Evolutionary conservation across 208 protist genomes (phyloP).

Genomic region (Herpetomonas muscarum): DNA sequence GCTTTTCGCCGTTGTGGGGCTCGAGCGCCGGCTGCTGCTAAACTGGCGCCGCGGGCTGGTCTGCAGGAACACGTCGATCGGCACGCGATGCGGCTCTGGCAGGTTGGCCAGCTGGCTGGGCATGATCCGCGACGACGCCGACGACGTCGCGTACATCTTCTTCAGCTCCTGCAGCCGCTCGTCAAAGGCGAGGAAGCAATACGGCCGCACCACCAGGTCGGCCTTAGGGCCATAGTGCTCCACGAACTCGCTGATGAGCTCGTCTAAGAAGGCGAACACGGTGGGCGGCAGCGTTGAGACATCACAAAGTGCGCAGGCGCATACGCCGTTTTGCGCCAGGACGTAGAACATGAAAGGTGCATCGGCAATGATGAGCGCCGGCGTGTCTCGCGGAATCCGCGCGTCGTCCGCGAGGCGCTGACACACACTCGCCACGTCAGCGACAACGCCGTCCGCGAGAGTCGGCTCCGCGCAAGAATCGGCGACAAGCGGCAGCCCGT

Average conservation of each 20-base stretch:
- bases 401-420: conserved; percentile 16
- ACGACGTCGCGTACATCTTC: conserved; percentile 14
- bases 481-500: conserved; percentile 30
- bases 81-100: background rate
- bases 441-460: conserved; percentile 24
- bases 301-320: conserved; percentile 30
- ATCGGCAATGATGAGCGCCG: conserved; percentile 18
- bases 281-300: conserved; percentile 6
- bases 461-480: conserved; percentile 22
- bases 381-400: conserved; percentile 4
- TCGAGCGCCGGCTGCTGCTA: too few relatives aligned
- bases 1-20: too few relatives aligned
- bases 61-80: too few relatives aligned
- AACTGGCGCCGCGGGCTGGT: too few relatives aligned
- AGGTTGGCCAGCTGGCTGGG: conserved; percentile 2
- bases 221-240: conserved; percentile 29
- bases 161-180: conserved; percentile 36
- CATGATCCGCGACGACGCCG: conserved; percentile 16
- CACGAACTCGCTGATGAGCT: conserved; percentile 31
- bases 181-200: conserved; percentile 48
- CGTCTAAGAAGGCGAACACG: conserved; percentile 29
- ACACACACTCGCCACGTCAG: conserved; percentile 20
- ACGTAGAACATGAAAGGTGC: conserved; percentile 25
- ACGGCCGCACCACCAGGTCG: conserved; percentile 26
- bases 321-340: conserved; percentile 19